Conservation (phyloP, 306 rosid genomes). For the Vicia villosa region DNA sequence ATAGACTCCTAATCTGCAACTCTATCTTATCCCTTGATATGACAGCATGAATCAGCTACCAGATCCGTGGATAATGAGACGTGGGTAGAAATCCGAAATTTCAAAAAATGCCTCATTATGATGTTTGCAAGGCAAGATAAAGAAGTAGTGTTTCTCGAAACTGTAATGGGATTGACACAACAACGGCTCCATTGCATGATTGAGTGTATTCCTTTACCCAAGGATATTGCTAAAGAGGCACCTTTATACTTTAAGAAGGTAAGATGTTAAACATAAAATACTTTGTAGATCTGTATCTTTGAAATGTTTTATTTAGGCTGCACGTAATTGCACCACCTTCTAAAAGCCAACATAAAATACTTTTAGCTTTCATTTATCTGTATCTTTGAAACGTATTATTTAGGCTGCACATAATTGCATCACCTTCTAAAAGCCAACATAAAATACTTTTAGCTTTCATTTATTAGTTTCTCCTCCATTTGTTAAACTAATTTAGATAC, state of each 20-base stretch:
- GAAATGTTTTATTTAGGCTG: constrained; percentile 19
- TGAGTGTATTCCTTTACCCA: constrained; percentile 85
- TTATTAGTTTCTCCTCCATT: too few relatives aligned
- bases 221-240: constrained; percentile 76
- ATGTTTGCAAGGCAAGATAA: constrained; percentile 89
- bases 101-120: constrained; percentile 92
- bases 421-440: too few relatives aligned
- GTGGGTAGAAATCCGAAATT: constrained; percentile 89
- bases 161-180: constrained; percentile 81
- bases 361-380: too few relatives aligned
- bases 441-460: too few relatives aligned
- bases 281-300: not conserved
- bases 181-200: constrained; percentile 78
- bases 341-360: too few relatives aligned
- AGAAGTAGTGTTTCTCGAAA: constrained; percentile 88
- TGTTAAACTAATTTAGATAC: too few relatives aligned
- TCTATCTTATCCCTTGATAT: constrained; percentile 5
- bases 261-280: constrained; percentile 18
- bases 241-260: constrained; percentile 90
- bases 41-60: constrained; percentile 84
- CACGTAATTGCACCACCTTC: constrained; percentile 18
- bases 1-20: constrained; percentile 7
- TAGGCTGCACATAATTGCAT: too few relatives aligned
- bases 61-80: constrained; percentile 71
- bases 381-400: too few relatives aligned